Evolutionary conservation across 805 yeast genomes (phyloP).

Genomic region (Wickerhamiella galacta): DNA sequence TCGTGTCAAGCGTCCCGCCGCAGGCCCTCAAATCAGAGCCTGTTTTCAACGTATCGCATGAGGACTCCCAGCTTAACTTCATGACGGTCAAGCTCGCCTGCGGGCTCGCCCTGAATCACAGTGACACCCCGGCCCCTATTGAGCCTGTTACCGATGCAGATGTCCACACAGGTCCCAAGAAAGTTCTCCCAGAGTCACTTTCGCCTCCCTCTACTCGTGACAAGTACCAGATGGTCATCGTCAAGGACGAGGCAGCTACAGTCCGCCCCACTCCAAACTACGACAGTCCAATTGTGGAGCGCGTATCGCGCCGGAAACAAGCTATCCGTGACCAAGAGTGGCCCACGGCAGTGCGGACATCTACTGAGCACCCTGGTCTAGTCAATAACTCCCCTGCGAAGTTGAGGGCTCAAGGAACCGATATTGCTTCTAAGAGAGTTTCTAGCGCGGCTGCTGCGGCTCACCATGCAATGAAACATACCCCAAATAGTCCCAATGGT

Average conservation of each 20-base stretch:
- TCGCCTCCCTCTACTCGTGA: slow-evolving; percentile 84
- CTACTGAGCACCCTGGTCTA: slow-evolving; percentile 2
- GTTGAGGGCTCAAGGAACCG: too few species aligned
- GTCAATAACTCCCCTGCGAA: too few species aligned
- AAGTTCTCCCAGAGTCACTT: slow-evolving; percentile 70
- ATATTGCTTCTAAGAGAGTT: too few species aligned
- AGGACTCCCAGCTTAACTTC: slow-evolving; percentile 52
- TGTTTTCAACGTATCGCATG: slow-evolving; percentile 35
- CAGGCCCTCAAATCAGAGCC: slow-evolving; percentile 51
- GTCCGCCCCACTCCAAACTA: slow-evolving; percentile 4
- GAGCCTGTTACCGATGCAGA: slow-evolving; percentile 26
- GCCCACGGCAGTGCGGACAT: slow-evolving; percentile 5
- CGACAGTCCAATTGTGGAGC: slow-evolving; percentile 18
- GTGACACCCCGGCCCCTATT: slow-evolving; percentile 10
- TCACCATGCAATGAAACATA: too few species aligned
- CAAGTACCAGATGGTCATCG: slow-evolving; percentile 43
- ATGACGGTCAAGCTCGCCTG: slow-evolving; percentile 45
- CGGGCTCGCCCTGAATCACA: slow-evolving; percentile 28
- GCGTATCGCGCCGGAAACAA: slow-evolving; percentile 2
- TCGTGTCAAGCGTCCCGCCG: slow-evolving; percentile 54
- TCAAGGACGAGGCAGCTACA: slow-evolving; percentile 11
- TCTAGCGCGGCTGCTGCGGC: too few species aligned
- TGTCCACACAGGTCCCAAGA: slow-evolving; percentile 19
- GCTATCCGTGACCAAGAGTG: slow-evolving; percentile 1
- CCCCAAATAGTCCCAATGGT: too few species aligned